These are phyloP conservation scores for Hymenoscyphus albidus DNA, from an alignment of 2,329 filamentous ascomycete genomes.

Conservation along the genomic window DNA sequence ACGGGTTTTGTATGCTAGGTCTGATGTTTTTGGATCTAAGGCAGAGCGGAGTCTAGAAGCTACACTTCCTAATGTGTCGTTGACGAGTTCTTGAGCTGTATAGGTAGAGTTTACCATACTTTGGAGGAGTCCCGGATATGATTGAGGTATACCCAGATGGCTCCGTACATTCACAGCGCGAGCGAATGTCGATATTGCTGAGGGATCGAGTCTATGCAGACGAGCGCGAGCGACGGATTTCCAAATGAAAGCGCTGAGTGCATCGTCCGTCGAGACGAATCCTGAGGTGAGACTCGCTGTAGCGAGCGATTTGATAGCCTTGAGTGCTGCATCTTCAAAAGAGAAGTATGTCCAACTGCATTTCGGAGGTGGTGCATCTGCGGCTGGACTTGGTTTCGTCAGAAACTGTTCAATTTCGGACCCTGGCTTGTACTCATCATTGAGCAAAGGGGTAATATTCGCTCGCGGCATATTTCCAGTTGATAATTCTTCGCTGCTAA, in stretches of 20 bases:
- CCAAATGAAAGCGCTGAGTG: constrained; percentile 6
- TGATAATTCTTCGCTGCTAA: constrained; percentile 43
- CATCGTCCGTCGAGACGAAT: constrained; percentile 7
- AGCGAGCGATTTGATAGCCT: constrained; percentile 37
- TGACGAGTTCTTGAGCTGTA: constrained; percentile 31
- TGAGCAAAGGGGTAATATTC: constrained; percentile 40
- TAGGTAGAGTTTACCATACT: constrained; percentile 43
- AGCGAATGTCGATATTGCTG: background rate
- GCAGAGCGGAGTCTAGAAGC: constrained; percentile 40
- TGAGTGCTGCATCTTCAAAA: constrained; percentile 39
- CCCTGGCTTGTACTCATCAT: constrained; percentile 35
- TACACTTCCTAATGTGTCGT: constrained; percentile 36
- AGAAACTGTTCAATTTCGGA: constrained; percentile 38
- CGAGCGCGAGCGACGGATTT: constrained; percentile 4
- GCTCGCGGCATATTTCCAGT: constrained; percentile 41
- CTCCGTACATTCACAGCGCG: constrained; percentile 5
- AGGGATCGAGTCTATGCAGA: background rate
- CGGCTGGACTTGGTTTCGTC: constrained; percentile 19
- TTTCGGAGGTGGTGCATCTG: constrained; percentile 11
- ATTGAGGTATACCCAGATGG: background rate
- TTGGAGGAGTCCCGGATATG: constrained; percentile 26
- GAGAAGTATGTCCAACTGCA: constrained; percentile 45
- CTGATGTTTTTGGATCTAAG: constrained; percentile 34
- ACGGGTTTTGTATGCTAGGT: constrained; percentile 37
- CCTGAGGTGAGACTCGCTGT: background rate